phyloP scores from a whole-genome alignment of 257 asterid genomes.

The Apocynum venetum region DNA sequence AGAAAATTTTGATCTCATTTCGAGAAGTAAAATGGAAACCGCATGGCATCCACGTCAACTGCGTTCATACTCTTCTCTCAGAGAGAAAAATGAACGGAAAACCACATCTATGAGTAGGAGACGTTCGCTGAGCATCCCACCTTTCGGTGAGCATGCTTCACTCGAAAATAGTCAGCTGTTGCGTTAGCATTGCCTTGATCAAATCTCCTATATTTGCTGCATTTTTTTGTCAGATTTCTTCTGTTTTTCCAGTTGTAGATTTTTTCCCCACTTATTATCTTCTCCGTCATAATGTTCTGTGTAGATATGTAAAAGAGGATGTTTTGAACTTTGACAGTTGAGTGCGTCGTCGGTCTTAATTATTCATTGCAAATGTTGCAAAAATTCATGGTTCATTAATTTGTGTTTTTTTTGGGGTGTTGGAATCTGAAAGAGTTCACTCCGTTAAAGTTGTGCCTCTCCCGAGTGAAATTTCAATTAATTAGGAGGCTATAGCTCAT shows the following conservation, averaged over 20 bases:
- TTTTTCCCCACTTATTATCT: neutral
- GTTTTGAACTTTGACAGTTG: neutral
- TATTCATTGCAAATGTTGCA: no score
- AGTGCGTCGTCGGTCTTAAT: no score
- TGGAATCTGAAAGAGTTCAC: no score
- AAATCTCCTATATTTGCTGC: neutral
- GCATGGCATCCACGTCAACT: slow-evolving; percentile 28
- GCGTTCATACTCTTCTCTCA: slow-evolving; percentile 20
- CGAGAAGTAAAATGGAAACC: slow-evolving; percentile 38
- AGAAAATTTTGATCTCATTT: slow-evolving; percentile 33
- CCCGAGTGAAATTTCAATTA: no score
- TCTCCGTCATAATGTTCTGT: neutral
- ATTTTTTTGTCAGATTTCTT: neutral
- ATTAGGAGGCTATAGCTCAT: no score
- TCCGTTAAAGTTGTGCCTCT: no score
- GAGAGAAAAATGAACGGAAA: slow-evolving; percentile 39
- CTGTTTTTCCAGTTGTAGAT: neutral
- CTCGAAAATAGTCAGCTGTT: slow-evolving; percentile 13
- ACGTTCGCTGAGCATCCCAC: slow-evolving; percentile 31
- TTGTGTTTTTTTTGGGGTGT: no score
- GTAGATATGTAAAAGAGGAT: neutral
- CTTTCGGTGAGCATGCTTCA: slow-evolving; percentile 6
- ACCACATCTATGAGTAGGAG: slow-evolving; percentile 23
- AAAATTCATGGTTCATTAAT: no score
- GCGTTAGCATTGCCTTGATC: neutral